A percentile compares a stretch with the other conserved stretches of the same genome.
Evolutionary conservation across 148 eudicot genomes (phyloP).

Genomic region (Rheum nobile): DNA sequence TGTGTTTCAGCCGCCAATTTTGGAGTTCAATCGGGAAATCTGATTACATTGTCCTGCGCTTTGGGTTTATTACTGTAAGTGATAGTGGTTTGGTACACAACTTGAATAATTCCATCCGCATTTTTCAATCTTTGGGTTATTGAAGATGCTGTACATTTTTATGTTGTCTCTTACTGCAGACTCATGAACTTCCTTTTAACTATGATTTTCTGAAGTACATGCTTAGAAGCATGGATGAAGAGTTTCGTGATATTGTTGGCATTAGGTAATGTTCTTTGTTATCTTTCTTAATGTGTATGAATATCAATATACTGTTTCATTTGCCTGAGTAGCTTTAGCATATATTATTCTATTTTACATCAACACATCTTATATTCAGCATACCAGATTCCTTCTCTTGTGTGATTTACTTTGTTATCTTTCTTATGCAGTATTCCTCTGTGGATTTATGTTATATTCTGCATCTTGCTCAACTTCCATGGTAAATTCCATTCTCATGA

Average conservation of each 20-base stretch:
- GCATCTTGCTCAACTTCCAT: conserved; percentile 63
- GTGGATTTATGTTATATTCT: conserved; percentile 59
- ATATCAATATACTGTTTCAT: not conserved
- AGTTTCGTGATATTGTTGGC: conserved; percentile 79
- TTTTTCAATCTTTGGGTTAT: not conserved
- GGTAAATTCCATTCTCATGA: conserved; percentile 29
- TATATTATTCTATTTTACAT: not conserved
- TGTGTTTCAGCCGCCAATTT: conserved; percentile 80
- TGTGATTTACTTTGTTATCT: not conserved
- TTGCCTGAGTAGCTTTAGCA: not conserved
- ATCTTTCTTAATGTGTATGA: not conserved
- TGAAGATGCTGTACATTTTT: not conserved
- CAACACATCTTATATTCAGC: not conserved
- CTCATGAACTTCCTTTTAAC: conserved; percentile 63
- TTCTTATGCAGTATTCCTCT: conserved; percentile 57
- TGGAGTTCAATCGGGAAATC: conserved; percentile 67
- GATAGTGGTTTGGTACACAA: not conserved
- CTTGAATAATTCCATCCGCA: not conserved
- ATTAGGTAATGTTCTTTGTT: conserved; percentile 38
- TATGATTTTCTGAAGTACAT: conserved; percentile 78
- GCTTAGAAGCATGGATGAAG: conserved; percentile 79
- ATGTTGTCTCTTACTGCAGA: conserved; percentile 29
- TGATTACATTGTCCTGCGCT: conserved; percentile 61
- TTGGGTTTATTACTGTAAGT: conserved; percentile 64
- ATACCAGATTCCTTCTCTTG: not conserved